Conservation (phyloP, 805 yeast genomes). For the Wickerhamiella domercqiae region DNA sequence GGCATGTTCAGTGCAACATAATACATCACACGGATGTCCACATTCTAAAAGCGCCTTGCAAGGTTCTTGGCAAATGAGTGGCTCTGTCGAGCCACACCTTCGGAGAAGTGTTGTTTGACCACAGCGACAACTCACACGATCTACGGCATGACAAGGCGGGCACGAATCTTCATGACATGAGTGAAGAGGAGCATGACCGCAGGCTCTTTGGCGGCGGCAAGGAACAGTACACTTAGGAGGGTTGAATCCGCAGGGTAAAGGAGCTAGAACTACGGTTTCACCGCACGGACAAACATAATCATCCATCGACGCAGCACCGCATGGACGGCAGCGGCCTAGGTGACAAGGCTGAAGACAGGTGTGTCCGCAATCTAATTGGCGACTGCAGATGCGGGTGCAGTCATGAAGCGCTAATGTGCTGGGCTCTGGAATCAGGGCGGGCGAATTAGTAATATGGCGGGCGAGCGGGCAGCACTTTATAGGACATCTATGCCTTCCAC, state of each 20-base stretch:
- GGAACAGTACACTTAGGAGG: slow-evolving; percentile 18
- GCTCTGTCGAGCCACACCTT: slow-evolving; percentile 1
- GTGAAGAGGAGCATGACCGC: slow-evolving; percentile 21
- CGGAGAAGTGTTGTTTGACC: slow-evolving; percentile 22
- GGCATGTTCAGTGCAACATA: slow-evolving; percentile 4
- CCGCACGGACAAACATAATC: slow-evolving; percentile 23
- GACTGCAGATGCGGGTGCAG: slow-evolving; percentile 1
- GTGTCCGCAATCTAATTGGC: slow-evolving; percentile 3
- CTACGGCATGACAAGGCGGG: slow-evolving; percentile 21
- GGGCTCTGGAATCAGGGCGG: too few relatives aligned
- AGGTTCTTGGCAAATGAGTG: slow-evolving; percentile 1
- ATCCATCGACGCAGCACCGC: slow-evolving; percentile 19
- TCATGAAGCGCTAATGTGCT: too few relatives aligned
- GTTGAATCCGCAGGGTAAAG: slow-evolving; percentile 22
- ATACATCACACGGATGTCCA: slow-evolving; percentile 8
- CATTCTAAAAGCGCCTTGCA: slow-evolving; percentile 5
- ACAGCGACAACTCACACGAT: slow-evolving; percentile 44
- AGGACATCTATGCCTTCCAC: slow-evolving; percentile 11
- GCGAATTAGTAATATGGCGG: too few relatives aligned
- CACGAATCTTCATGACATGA: slow-evolving; percentile 15
- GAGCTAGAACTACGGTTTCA: slow-evolving; percentile 19
- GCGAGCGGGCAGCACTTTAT: slow-evolving; percentile 9
- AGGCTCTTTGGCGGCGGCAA: slow-evolving; percentile 17
- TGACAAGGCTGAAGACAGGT: slow-evolving; percentile 18
- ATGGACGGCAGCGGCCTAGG: slow-evolving; percentile 22